These are phyloP conservation scores for Sporothrix humicola DNA, from an alignment of 2,329 filamentous ascomycete genomes.

Conservation along the genomic window DNA sequence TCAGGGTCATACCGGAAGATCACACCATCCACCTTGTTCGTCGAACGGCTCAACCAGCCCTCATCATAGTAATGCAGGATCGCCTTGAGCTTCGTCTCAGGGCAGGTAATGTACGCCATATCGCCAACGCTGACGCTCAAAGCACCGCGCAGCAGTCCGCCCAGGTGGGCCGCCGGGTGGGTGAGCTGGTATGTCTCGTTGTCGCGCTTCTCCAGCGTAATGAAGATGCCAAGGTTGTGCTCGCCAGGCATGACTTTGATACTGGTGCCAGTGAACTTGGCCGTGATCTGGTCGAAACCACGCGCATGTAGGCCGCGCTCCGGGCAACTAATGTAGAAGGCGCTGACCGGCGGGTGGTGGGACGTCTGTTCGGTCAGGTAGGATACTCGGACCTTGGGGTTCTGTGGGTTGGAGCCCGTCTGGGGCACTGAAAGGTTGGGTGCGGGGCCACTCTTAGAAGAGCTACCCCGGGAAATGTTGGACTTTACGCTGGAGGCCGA, in stretches of 20 bases:
- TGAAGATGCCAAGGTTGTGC: slow-evolving; percentile 95
- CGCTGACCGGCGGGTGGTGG: slow-evolving; percentile 95
- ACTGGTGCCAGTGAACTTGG: slow-evolving; percentile 96
- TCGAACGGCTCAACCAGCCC: slow-evolving; percentile 88
- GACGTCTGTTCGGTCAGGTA: slow-evolving; percentile 98
- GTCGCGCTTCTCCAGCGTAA: slow-evolving; percentile 77
- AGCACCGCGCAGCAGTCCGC: slow-evolving; percentile 84
- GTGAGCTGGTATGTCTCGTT: slow-evolving; percentile 94
- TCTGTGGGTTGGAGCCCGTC: slow-evolving; percentile 50
- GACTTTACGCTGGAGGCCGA: slow-evolving; percentile 57
- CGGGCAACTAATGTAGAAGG: slow-evolving; percentile 91
- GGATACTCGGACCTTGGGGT: slow-evolving; percentile 74
- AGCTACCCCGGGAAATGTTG: slow-evolving; percentile 36
- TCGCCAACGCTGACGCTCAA: slow-evolving; percentile 90
- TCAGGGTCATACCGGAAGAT: slow-evolving; percentile 89
- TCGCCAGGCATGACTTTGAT: slow-evolving; percentile 89
- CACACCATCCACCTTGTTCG: slow-evolving; percentile 89
- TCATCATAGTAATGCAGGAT: slow-evolving; percentile 94
- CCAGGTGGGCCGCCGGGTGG: slow-evolving; percentile 90
- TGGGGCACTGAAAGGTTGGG: slow-evolving; percentile 60
- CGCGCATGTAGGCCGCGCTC: slow-evolving; percentile 85
- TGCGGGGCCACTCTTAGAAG: slow-evolving; percentile 38
- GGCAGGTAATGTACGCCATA: slow-evolving; percentile 83
- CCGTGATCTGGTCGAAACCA: slow-evolving; percentile 94
- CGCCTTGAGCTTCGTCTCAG: slow-evolving; percentile 87